phyloP scores from a whole-genome alignment of 768 basidiomycete genomes.

The Hygrocybe coccinea region DNA sequence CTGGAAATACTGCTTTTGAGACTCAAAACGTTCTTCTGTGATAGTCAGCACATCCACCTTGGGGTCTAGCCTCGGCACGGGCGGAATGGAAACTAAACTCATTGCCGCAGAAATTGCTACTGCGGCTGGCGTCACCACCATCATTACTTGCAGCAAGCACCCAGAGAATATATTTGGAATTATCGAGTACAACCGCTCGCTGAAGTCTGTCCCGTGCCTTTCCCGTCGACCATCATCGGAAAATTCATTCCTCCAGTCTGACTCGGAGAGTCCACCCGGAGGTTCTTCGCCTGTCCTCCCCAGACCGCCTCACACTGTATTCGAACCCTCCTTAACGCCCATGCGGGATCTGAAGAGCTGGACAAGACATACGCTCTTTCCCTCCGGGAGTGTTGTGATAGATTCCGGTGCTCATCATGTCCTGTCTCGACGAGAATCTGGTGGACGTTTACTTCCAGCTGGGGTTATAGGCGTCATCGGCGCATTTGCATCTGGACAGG shows the following conservation, averaged over 20 bases:
- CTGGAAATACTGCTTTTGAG: neutral
- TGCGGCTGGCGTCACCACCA: slow-evolving; percentile 87
- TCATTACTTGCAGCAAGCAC: slow-evolving; percentile 80
- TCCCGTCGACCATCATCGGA: slow-evolving; percentile 30
- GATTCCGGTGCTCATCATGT: slow-evolving; percentile 87
- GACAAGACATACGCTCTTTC: slow-evolving; percentile 92
- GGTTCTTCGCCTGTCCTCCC: slow-evolving; percentile 9
- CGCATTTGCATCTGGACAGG: slow-evolving; percentile 90
- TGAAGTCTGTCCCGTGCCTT: slow-evolving; percentile 35
- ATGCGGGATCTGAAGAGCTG: slow-evolving; percentile 87
- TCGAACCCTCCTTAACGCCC: slow-evolving; percentile 67
- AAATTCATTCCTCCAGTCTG: slow-evolving; percentile 13
- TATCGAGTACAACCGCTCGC: slow-evolving; percentile 66
- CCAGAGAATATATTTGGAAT: slow-evolving; percentile 73
- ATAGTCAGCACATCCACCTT: slow-evolving; percentile 89
- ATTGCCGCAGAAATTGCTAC: slow-evolving; percentile 98
- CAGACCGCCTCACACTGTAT: slow-evolving; percentile 84
- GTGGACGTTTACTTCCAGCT: slow-evolving; percentile 85
- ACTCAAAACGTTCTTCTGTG: slow-evolving; percentile 3
- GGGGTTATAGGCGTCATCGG: slow-evolving; percentile 87
- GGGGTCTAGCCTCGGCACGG: slow-evolving; percentile 91
- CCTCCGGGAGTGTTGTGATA: slow-evolving; percentile 83
- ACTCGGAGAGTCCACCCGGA: slow-evolving; percentile 13
- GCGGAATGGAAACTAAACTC: slow-evolving; percentile 98
- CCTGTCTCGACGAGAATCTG: slow-evolving; percentile 78